Conservation (phyloP, 331 rosid genomes). For the Malus hybrid region DNA sequence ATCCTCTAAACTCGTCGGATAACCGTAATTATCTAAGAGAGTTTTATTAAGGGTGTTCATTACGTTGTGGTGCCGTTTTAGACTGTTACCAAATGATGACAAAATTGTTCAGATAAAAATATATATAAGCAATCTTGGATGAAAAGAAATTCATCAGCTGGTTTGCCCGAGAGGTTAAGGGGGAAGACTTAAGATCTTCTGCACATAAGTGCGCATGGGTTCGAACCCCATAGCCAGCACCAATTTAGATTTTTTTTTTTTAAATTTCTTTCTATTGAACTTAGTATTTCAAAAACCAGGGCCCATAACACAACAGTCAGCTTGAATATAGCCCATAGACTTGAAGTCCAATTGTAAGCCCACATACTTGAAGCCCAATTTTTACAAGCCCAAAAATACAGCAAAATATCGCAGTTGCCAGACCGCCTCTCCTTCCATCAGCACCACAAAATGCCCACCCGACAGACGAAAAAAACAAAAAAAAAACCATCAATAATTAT, state of each 20-base stretch:
- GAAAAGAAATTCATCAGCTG: not conserved
- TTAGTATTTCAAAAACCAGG: not conserved
- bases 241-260: rapidly evolving
- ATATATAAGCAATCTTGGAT: rapidly evolving
- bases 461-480: not conserved
- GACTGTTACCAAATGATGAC: no score
- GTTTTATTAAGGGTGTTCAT: no score
- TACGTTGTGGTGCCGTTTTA: no score
- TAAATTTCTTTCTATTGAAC: not conserved
- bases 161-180: constrained; percentile 71
- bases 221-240: constrained; percentile 67
- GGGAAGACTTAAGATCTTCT: constrained; percentile 66
- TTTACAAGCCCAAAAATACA: no score
- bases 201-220: constrained; percentile 61
- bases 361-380: not conserved
- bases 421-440: not conserved
- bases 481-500: not conserved
- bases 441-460: not conserved
- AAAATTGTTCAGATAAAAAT: no score
- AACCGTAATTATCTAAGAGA: no score
- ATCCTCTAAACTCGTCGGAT: no score
- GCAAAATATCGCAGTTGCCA: not conserved
- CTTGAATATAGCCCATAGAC: no score
- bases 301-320: no score
- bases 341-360: no score